phyloP scores from a whole-genome alignment of 2,329 filamentous ascomycete species.

The Sordariomycetes sp. region DNA sequence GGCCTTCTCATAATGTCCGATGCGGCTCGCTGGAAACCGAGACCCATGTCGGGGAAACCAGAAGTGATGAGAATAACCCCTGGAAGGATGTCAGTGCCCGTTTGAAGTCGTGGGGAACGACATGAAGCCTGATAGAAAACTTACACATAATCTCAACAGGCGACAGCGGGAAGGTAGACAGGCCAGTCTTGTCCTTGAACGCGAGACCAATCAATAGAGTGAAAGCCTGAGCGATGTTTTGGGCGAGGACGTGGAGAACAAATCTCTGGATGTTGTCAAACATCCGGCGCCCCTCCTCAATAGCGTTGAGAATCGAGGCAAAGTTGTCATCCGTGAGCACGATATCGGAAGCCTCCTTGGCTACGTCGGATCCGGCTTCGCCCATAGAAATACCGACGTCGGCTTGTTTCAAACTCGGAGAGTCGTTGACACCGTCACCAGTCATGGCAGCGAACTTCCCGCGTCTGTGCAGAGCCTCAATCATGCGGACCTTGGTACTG shows the following conservation, averaged over 20 bases:
- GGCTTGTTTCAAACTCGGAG: constrained; percentile 53
- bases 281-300: constrained; percentile 56
- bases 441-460: constrained; percentile 58
- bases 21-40: constrained; percentile 58
- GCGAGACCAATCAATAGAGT: constrained; percentile 56
- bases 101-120: not conserved
- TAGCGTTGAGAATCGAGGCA: constrained; percentile 26
- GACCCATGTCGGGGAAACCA: constrained; percentile 59
- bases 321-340: constrained; percentile 63
- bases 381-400: constrained; percentile 69
- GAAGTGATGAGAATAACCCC: constrained; percentile 58
- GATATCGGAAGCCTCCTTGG: constrained; percentile 56
- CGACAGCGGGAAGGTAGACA: constrained; percentile 59
- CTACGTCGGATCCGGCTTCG: constrained; percentile 53
- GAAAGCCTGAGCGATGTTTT: constrained; percentile 58
- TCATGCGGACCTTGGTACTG: constrained; percentile 63
- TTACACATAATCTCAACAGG: constrained; percentile 67
- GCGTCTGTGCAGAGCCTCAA: constrained; percentile 59
- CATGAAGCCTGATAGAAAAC: constrained; percentile 15
- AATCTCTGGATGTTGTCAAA: constrained; percentile 67
- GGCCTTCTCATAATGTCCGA: constrained; percentile 57
- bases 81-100: not conserved
- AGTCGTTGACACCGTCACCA: constrained; percentile 61
- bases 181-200: constrained; percentile 51
- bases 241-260: constrained; percentile 53